phyloP scores from a whole-genome alignment of 495 filamentous ascomycete species.

The Chaetomidium leptoderma region DNA sequence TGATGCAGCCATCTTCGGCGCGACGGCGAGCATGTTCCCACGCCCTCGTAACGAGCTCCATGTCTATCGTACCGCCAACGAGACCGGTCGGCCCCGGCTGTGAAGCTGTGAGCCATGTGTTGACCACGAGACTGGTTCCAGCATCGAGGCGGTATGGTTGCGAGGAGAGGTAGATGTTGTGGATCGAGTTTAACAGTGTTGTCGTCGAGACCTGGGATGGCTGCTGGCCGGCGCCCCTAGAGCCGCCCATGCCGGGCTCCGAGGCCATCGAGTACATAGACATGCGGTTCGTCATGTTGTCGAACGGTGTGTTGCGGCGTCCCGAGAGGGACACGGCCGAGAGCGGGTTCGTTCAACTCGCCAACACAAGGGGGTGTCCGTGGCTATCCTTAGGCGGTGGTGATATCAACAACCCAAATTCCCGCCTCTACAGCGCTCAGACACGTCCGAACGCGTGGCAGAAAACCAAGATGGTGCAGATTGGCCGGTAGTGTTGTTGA shows the following conservation, averaged over 20 bases:
- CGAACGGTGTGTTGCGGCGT: conserved; percentile 22
- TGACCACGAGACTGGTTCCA: conserved; percentile 89
- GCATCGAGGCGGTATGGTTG: conserved; percentile 81
- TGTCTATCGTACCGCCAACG: conserved; percentile 72
- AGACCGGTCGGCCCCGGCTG: conserved; percentile 61
- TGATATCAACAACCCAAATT: not conserved
- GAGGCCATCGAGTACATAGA: conserved; percentile 81
- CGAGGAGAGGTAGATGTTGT: conserved; percentile 78
- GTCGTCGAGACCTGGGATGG: conserved; percentile 83
- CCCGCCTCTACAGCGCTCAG: not conserved
- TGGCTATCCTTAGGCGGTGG: not conserved
- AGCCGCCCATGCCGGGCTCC: conserved; percentile 49
- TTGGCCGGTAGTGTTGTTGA: not conserved
- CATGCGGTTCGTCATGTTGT: conserved; percentile 71
- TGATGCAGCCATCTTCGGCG: conserved; percentile 92
- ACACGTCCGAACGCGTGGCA: not conserved
- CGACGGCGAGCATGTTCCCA: conserved; percentile 96
- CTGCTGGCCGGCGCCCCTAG: conserved; percentile 58
- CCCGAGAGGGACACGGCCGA: conserved; percentile 35
- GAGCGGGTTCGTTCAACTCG: not conserved
- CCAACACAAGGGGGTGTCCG: not conserved
- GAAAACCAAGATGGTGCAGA: not conserved
- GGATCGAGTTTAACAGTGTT: conserved; percentile 83
- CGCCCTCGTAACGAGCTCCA: conserved; percentile 70
- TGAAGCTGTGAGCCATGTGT: conserved; percentile 83